phyloP scores from a whole-genome alignment of 2,329 filamentous ascomycete species.

The Juglanconis juglandina region DNA sequence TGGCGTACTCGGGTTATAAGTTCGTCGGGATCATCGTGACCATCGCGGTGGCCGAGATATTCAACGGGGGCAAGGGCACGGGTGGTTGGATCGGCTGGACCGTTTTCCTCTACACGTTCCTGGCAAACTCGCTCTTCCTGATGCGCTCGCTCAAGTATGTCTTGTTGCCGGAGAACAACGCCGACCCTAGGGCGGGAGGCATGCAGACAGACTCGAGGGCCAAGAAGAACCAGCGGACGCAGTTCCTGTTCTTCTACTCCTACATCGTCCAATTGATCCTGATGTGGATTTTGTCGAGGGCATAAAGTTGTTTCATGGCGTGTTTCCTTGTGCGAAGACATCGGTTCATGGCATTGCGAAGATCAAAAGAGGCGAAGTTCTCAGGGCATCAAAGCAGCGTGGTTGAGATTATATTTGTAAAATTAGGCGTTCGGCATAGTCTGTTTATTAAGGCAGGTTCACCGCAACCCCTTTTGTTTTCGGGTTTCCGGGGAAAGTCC shows the following conservation, averaged over 20 bases:
- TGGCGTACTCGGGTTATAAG: conserved; percentile 97
- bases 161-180: conserved; percentile 77
- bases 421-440: background rate
- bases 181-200: conserved; percentile 56
- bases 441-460: background rate
- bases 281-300: conserved; percentile 71
- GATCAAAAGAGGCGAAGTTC: background rate
- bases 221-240: conserved; percentile 82
- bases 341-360: background rate
- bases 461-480: background rate
- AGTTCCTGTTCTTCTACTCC: conserved; percentile 91
- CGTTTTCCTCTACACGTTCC: conserved; percentile 86
- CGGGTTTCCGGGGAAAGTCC: background rate
- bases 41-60: conserved; percentile 71
- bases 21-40: conserved; percentile 96
- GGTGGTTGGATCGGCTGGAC: conserved; percentile 86
- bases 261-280: conserved; percentile 92
- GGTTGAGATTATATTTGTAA: background rate
- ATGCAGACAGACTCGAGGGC: conserved; percentile 73
- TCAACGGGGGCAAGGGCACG: conserved; percentile 76
- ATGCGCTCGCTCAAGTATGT: conserved; percentile 95
- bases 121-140: conserved; percentile 92
- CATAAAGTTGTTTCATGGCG: conserved; percentile 26
- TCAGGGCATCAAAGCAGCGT: background rate
- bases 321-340: background rate